Evolutionary conservation across 345 rosid genomes (phyloP), one percentile per base, ranked within the genome.

Genomic region (Salix caprea): DNA sequence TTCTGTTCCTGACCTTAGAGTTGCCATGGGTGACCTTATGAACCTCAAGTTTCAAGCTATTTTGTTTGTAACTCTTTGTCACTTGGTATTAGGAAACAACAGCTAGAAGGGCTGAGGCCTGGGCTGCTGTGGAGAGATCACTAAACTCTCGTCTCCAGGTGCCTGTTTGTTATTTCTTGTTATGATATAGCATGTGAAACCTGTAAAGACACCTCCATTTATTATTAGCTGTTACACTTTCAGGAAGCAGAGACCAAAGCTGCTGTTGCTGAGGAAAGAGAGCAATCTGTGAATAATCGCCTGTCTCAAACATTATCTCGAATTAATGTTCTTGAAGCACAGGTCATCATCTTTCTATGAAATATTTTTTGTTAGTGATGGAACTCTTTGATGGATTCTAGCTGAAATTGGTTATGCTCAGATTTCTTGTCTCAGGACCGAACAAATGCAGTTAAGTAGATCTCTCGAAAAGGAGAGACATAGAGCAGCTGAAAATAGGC

Each of bases 391-490:
- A 60, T 82, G 69, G 73, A 32, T 46, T 56, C 44, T 70, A 67
- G 48, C 90, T 87, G 79, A 90, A 77, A 82, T 42, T 42, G 19
- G 65, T 71, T 42, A 28, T 80, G 39, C 81, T 70, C 86, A 96
- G 99, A 93, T 94, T 86, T 89, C 99, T 42, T 96, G 99, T 80
- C 92, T 92, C 71, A 89, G 98, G 87, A 94, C 98, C 26, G 99
- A 96, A 72, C 98, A 94, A 85, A 87, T 91, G 62, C 99, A 96
- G 85, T 82, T 94, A 83, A 88, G 91, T 74, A 92, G 84, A 92
- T 92, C 99, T 32, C 94, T 96, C 30, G 99, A 96, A 81, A 96
- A 92, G 87, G 99, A 96, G 85, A 90, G 99, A 80, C 97, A 94
- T 81, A 88, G 98, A 85, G 98, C 99, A 40, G 92, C 97, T 84